phyloP scores from a whole-genome alignment of 768 basidiomycete species.

The Boletus sp. region DNA sequence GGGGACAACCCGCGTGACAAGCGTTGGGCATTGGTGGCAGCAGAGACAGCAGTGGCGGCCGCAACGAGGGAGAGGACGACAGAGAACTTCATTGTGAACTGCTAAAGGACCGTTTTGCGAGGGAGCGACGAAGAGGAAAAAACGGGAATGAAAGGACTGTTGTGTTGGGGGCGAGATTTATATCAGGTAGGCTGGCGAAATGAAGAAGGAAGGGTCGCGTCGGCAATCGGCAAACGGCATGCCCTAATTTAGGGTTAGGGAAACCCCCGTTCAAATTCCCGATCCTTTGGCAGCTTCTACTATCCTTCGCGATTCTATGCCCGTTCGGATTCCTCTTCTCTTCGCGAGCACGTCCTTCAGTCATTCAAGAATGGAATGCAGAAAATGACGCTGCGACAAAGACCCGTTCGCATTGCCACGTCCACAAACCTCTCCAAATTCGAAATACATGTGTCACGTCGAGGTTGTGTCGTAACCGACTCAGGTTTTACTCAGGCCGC shows the following conservation, averaged over 20 bases:
- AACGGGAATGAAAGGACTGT: not conserved
- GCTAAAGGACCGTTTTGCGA: not conserved
- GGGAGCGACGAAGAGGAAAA: not conserved
- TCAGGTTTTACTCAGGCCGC: too few relatives aligned
- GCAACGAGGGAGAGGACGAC: slow-evolving; percentile 37
- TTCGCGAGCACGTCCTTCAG: not conserved
- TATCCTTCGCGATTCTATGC: not conserved
- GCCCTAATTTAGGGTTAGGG: not conserved
- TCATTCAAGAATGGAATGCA: too few relatives aligned
- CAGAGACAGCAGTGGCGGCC: slow-evolving; percentile 37
- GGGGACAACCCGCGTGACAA: slow-evolving; percentile 54
- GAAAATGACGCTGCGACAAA: too few relatives aligned
- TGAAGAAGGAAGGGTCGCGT: slow-evolving; percentile 11
- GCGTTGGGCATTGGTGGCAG: slow-evolving; percentile 52
- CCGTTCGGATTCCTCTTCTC: not conserved
- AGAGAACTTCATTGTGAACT: slow-evolving; percentile 30
- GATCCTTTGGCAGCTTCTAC: slow-evolving; percentile 3
- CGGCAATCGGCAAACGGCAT: slow-evolving; percentile 13
- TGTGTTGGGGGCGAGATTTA: slow-evolving; percentile 7
- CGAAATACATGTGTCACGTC: too few relatives aligned
- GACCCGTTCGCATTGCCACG: too few relatives aligned
- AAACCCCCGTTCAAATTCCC: not conserved
- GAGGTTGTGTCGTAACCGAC: too few relatives aligned
- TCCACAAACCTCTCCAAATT: too few relatives aligned
- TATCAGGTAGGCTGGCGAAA: not conserved